phyloP scores from a whole-genome alignment of 805 yeast genomes.

The Maudiozyma saulgeensis region DNA sequence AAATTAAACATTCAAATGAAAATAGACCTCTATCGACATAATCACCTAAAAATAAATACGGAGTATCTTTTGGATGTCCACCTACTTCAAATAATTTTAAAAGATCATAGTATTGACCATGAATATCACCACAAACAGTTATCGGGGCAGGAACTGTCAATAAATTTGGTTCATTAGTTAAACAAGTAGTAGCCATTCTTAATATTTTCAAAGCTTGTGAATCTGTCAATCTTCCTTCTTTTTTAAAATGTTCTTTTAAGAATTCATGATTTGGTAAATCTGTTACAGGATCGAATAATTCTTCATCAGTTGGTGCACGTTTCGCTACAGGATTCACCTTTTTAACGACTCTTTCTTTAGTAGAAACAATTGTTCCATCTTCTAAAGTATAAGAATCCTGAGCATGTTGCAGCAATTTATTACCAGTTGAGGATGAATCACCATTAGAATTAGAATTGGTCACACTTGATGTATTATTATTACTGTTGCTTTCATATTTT shows the following conservation, averaged over 20 bases:
- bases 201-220: conserved; percentile 64
- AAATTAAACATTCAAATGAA: conserved; percentile 71
- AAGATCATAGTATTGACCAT: conserved; percentile 88
- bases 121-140: conserved; percentile 95
- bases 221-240: conserved; percentile 72
- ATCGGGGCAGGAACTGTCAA: conserved; percentile 83
- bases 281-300: conserved; percentile 46
- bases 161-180: conserved; percentile 68
- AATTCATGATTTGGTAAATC: conserved; percentile 69
- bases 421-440: too few species aligned
- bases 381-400: conserved; percentile 34
- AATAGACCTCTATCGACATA: conserved; percentile 92
- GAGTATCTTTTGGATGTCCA: conserved; percentile 70
- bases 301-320: conserved; percentile 52
- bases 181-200: conserved; percentile 49
- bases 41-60: conserved; percentile 83
- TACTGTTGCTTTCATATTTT: not conserved
- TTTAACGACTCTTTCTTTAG: conserved; percentile 41
- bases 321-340: conserved; percentile 60
- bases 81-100: conserved; percentile 89
- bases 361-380: conserved; percentile 40
- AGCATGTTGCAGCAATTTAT: not conserved
- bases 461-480: conserved; percentile 15
- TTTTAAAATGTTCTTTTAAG: conserved; percentile 60
- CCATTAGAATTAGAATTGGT: not conserved